Evolutionary conservation across 352 stramenopile genomes (phyloP).

Genomic region (Phytopythium kandeliae): DNA sequence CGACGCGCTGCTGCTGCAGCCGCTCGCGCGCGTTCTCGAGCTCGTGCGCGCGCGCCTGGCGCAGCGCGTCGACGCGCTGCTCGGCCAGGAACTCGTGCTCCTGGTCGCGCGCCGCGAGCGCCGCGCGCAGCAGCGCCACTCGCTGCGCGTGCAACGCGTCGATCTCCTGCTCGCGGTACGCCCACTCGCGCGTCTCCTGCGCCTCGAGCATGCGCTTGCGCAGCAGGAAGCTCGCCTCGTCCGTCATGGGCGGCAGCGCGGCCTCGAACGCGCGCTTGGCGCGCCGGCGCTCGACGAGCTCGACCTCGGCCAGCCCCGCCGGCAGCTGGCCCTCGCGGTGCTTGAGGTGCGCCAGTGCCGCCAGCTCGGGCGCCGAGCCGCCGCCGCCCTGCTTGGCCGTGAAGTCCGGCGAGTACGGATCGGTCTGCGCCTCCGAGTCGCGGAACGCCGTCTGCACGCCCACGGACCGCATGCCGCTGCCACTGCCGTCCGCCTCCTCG

Average conservation of each 20-base stretch:
- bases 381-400: constrained; percentile 53
- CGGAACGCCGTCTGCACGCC: constrained; percentile 90
- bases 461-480: constrained; percentile 51
- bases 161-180: constrained; percentile 86
- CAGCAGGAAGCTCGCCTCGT: constrained; percentile 89
- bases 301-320: constrained; percentile 76
- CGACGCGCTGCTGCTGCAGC: constrained; percentile 85
- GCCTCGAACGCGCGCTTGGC: constrained; percentile 83
- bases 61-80: constrained; percentile 85
- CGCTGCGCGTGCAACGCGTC: constrained; percentile 79
- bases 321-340: constrained; percentile 70
- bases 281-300: constrained; percentile 88
- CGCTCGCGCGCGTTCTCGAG: constrained; percentile 71
- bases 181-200: constrained; percentile 89
- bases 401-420: constrained; percentile 92
- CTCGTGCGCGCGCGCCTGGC: constrained; percentile 68
- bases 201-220: constrained; percentile 91
- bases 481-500: constrained; percentile 21
- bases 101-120: constrained; percentile 83
- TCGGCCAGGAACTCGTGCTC: constrained; percentile 90
- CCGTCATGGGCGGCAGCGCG: constrained; percentile 90
- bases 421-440: constrained; percentile 92
- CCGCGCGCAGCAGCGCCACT: constrained; percentile 70
- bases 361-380: constrained; percentile 74
- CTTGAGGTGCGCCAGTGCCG: constrained; percentile 69